Evolutionary conservation across 108 stramenopile species (phyloP), one percentile per base, ranked within the genome.

Genomic region (Pseudonitzschia multiseries): DNA sequence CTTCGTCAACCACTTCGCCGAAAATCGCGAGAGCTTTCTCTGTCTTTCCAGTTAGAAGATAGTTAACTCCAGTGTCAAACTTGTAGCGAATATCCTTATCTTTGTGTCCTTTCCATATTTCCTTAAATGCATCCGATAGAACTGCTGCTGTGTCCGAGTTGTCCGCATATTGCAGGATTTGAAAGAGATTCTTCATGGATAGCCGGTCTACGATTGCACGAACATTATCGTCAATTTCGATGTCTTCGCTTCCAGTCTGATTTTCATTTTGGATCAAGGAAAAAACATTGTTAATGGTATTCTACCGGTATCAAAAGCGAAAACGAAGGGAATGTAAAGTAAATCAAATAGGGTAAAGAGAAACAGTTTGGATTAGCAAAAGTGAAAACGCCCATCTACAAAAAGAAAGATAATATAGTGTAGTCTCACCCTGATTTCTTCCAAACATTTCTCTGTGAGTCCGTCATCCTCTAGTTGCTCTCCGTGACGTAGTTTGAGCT

Each of bases 51-150:
- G 72, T 73, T 54, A 93, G 32, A 24, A 91, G 64, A 41, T 83
- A 54, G 26, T 74, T 71, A 51, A 91, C 78, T 13, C 87, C 92
- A 46, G 56, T 62, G 31, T 91, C 88, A 0, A 93, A 78, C 41
- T 75, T 42, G 31, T 69, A 80, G 27, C 88, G 77, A 26, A 90
- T 52, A 36, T 79, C 77, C 13, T 24, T 56, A 63, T 87, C 76
- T 28, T 50, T 20, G 48, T 85, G 77, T 22, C 85, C 92, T 64
- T 89, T 88, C 77, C 82, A 88, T 20, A 88, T 78, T 69, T 93
- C 92, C 63, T 87, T 91, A 28, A 93, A 75, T 0, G 65, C 63
- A 14, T 91, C 90, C 61, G 89, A 72, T 14, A 91, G 56, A 50
- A 67, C 59, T 24, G 68, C 74, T 8, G 92, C 85, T 36, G 83